Evolutionary conservation across 163 green algal species (phyloP).

Genomic region (Chlamydomonas reinhardtii): DNA sequence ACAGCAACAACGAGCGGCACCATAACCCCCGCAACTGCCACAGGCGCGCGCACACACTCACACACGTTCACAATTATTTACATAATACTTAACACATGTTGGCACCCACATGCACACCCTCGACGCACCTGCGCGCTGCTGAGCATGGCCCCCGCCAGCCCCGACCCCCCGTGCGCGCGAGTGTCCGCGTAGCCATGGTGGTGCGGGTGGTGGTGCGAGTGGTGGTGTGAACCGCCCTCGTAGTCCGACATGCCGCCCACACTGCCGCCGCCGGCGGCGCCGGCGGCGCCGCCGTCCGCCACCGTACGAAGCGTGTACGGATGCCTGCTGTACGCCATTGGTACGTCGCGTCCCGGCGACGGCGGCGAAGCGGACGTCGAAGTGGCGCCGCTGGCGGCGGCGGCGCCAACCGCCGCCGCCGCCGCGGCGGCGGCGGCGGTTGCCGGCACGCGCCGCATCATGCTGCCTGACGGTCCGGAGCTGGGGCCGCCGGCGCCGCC

Average conservation of each 20-base stretch:
- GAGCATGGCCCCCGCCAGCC: conserved; percentile 19
- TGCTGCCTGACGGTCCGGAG: conserved; percentile 22
- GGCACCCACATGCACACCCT: no score
- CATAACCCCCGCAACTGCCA: no score
- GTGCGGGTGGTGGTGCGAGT: conserved; percentile 5
- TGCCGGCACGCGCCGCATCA: conserved; percentile 32
- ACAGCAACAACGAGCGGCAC: no score
- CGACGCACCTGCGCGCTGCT: not conserved
- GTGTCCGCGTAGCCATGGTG: conserved; percentile 20
- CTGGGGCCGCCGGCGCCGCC: not conserved
- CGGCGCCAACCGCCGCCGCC: not conserved
- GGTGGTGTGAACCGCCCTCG: not conserved
- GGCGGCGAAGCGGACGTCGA: conserved; percentile 19
- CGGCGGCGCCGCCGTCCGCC: not conserved
- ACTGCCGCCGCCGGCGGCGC: not conserved
- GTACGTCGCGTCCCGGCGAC: conserved; percentile 11
- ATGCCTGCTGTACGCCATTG: conserved; percentile 42
- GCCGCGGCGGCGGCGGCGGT: not conserved
- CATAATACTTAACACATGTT: no score
- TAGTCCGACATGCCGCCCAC: conserved; percentile 45
- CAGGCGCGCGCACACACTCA: no score
- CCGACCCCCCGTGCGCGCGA: conserved; percentile 27
- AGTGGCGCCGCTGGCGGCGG: conserved; percentile 11
- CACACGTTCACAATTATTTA: no score
- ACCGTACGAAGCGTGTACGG: conserved; percentile 47